Base-by-base conservation (phyloP, 1,139 yeast genomes). In the Yamadazyma siamensis region DNA sequence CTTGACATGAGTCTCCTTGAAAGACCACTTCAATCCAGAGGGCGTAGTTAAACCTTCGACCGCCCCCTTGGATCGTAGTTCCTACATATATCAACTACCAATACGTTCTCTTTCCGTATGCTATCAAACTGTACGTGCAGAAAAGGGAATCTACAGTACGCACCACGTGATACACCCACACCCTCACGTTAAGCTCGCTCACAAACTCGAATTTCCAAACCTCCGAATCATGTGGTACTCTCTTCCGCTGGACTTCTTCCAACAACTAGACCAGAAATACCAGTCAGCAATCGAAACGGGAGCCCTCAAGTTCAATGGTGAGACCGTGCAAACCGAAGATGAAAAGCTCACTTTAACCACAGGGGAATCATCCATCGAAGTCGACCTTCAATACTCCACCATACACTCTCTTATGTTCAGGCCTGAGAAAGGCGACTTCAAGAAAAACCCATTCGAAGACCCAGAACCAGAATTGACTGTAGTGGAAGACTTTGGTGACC, bases 391-490 rank as follows among this genome's bases (percentile, higher is more conserved):
- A 35, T 46, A 59, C 18, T 63, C 71, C 1, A 46, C 56, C 15
- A 49, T 66, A 23, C 46, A 54, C 23, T 58, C 79, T 7, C 61
- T 83, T 36, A 65, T 64, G 35, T 63, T 69, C 38, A 77, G 85
- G 47, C 88, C 91, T 10, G 77, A 74, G 29, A 46, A 54, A 26
- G 64, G 70, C 16, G 44, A 58, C 32, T 39, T 50, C 6, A 61
- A 61, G 13, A 49, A 54, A 31, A 79, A 87, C 48, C 97, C 97
- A 2, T 91, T 91, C 61, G 72, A 73, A 29, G 73, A 77, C 11
- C 94, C 95, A 0, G 95, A 85, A 42, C 84, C 86, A 4, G 81
- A 76, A 40, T 61, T 89, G 31, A 75, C 89, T 0, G 71, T 91
- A 3, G 48, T 75, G 21, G 72, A 71, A 6, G 63, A 70, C 28